Evolutionary conservation across 1,284 basidiomycete species (phyloP).

Genomic region (Marasmius oreades): DNA sequence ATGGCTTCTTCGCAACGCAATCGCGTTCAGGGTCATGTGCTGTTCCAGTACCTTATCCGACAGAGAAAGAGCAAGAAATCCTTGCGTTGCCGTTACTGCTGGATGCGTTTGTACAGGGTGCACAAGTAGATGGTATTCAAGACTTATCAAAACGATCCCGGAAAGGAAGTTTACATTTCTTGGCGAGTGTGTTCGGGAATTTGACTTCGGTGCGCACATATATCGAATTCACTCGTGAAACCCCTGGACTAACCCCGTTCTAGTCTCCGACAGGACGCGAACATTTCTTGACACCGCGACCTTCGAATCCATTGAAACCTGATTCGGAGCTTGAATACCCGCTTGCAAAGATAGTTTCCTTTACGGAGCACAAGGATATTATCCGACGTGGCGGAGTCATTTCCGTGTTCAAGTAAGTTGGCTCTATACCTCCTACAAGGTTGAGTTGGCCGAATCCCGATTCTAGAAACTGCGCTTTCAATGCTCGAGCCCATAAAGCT

Average conservation of each 20-base stretch:
- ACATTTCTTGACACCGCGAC: slow-evolving; percentile 67
- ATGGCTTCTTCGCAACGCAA: slow-evolving; percentile 64
- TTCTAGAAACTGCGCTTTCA: slow-evolving; percentile 77
- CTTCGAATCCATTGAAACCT: slow-evolving; percentile 37
- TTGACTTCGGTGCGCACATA: slow-evolving; percentile 63
- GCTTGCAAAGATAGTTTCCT: slow-evolving; percentile 75
- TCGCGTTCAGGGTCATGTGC: slow-evolving; percentile 73
- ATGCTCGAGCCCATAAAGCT: slow-evolving; percentile 62
- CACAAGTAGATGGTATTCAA: slow-evolving; percentile 44
- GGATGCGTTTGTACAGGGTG: slow-evolving; percentile 83
- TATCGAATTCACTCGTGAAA: too few relatives aligned
- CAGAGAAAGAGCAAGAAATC: slow-evolving; percentile 51
- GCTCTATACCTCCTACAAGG: not conserved
- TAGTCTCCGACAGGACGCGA: slow-evolving; percentile 66
- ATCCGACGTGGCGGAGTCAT: slow-evolving; percentile 86
- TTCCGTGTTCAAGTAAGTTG: slow-evolving; percentile 77
- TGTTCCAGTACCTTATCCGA: slow-evolving; percentile 60
- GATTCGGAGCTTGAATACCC: slow-evolving; percentile 64
- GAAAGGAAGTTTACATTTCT: slow-evolving; percentile 82
- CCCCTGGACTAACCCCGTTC: not conserved
- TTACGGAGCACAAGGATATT: slow-evolving; percentile 84
- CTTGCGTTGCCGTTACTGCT: slow-evolving; percentile 74
- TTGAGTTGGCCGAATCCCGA: not conserved
- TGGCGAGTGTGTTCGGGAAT: slow-evolving; percentile 91
- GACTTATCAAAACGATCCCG: slow-evolving; percentile 48